Conservation (phyloP, 2,329 filamentous ascomycete genomes). For the Cucurbitaria berberidis region DNA sequence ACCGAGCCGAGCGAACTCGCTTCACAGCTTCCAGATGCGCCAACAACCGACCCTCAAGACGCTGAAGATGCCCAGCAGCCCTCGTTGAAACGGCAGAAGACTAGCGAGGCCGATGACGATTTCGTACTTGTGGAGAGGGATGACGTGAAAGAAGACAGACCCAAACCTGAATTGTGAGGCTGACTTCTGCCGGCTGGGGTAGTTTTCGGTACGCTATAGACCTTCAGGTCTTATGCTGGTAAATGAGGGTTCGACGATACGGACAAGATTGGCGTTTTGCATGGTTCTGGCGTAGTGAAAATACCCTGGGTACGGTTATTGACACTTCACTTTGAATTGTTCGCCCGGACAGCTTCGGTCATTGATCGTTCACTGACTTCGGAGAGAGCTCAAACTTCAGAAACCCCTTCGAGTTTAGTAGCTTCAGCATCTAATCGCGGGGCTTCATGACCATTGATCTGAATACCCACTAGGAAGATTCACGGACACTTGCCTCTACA, state of each 20-base stretch:
- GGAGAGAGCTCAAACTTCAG: too few species aligned
- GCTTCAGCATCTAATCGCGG: too few species aligned
- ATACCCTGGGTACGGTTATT: constrained; percentile 8
- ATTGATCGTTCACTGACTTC: too few species aligned
- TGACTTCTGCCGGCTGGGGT: not conserved
- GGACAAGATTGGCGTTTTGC: not conserved
- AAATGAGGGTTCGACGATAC: not conserved
- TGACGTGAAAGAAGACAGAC: constrained; percentile 24
- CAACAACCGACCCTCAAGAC: constrained; percentile 54
- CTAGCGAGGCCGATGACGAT: constrained; percentile 38
- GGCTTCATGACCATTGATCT: too few species aligned
- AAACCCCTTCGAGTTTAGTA: too few species aligned
- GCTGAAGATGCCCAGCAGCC: constrained; percentile 47
- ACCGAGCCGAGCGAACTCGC: constrained; percentile 45
- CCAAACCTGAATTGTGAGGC: constrained; percentile 16
- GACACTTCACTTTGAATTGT: not conserved
- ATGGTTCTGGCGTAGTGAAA: not conserved
- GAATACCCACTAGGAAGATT: too few species aligned
- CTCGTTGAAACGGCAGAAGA: constrained; percentile 57
- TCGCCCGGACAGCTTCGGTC: too few species aligned
- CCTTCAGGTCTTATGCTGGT: not conserved
- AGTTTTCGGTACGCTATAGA: not conserved
- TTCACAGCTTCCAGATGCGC: constrained; percentile 56
- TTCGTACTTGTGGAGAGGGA: constrained; percentile 42
- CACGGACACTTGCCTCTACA: too few species aligned